Base-by-base conservation (phyloP, 192 early-diverging fungal species). In the Coemansia sp. region DNA sequence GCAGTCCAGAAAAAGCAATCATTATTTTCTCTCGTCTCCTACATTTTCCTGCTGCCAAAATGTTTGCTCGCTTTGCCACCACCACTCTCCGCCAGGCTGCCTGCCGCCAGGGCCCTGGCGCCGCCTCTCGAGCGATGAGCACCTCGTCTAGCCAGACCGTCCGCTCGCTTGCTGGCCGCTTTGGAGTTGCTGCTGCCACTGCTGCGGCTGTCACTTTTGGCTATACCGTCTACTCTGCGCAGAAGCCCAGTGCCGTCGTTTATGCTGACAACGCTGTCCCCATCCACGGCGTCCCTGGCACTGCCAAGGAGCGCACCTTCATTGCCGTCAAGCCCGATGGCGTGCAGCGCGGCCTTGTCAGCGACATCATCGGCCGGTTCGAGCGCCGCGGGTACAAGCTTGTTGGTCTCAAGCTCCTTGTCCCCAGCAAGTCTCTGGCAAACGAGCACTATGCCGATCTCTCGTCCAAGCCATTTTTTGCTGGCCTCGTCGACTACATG, bases 371-470 rank as follows among this genome's bases (percentile, higher is more conserved):
- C 67, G 63, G 65, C 34, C 88, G 94, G 29, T 95, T 94, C 76
- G 92, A 95, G 83, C 82, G 81, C 55, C 86, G 88, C 71, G 93
- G 93, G 19, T 95, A 92, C 87, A 94, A 95, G 82, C 87, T 95
- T 18, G 86, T 93, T 38, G 93, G 83, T 35, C 83, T 95, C 58
- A 92, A 93, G 84, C 82, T 88, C 43, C 53, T 87, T 58, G 83
- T 74, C 60, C 89, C 90, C 9, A 73, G 76, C 65, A 72, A 71
- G 53, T 70, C 60, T 6, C 74, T 90, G 43, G 90, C 89, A 74
- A 88, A 93, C 80, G 79, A 90, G 76, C 93, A 97, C 81, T 95
- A 95, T 63, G 90, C 79, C 39, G 93, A 97, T 70, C 83, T 90
- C 46, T 87, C 84, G 66, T 74, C 81, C 62, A 85, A 91, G 71